Evolutionary conservation across 352 stramenopile genomes (phyloP), one percentile per base, ranked within the genome.

Genomic region (Phytopythium kandeliae): DNA sequence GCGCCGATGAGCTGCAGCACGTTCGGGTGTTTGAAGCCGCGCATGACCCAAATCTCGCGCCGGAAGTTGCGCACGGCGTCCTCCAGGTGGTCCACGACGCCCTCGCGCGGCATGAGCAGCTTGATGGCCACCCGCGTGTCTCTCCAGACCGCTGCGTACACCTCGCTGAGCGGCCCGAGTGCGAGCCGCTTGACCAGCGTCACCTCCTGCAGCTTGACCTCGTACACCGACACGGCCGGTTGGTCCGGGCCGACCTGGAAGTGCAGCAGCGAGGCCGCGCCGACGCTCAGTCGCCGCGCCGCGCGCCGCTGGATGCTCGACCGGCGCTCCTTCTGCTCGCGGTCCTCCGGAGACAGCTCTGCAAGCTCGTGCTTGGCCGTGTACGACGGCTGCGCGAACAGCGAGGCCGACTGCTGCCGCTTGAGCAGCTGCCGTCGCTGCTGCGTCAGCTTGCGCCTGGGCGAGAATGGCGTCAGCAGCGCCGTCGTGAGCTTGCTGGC

Each of bases 1-100:
- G 80, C 80, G 41, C 80, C 80, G 25, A 91, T 83, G 38, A 91
- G 63, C 31, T 85, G 85, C 47, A 89, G 63, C 15, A 91, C 77
- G 47, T 91, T 91, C 15, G 78, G 71, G 38, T 91, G 80, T 49
- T 73, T 74, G 34, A 91, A 59, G 2, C 69, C 57, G 36, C 67
- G 72, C 75, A 88, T 91, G 58, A 91, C 74, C 80, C 80, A 91
- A 42, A 91, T 91, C 55, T 91, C 80, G 17, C 80, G 75, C 8
- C 78, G 63, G 35, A 91, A 91, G 48, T 91, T 89, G 57, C 82
- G 83, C 47, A 91, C 77, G 0, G 80, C 77, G 22, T 91, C 75
- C 11, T 85, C 75, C 16, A 91, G 54, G 25, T 74, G 67, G 43
- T 91, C 78, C 12, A 85, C 76, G 24, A 85, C 69, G 16, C 78